Base-by-base conservation (phyloP, 208 protist genomes). In the Crithidia sp. region DNA sequence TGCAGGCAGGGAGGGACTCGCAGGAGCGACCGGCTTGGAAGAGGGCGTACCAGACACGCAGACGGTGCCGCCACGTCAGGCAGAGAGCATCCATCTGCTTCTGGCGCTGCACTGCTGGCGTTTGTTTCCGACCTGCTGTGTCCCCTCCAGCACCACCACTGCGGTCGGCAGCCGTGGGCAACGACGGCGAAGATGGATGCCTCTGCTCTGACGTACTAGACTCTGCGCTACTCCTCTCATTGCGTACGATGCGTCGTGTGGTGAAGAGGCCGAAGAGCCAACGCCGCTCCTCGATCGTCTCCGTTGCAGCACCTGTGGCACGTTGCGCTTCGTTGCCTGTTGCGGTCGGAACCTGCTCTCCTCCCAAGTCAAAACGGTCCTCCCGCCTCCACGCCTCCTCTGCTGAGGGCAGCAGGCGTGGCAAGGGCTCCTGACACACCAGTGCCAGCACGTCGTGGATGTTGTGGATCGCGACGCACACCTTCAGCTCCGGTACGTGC, bases 401-500 rank as follows among this genome's bases (percentile, higher is more conserved):
- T 36, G 67, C 67, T 7, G 83, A 83, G 10, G 76, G 77, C 44
- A 85, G 54, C 49, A 86, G 72, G 10, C 64, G 66, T 50, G 63
- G 36, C 40, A 94, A 43, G 0, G 82, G 84, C 7, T 59, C 59
- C 62, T 86, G 77, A 7, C 79, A 75, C 44, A 94, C 66, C 9
- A 94, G 55, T 41, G 81, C 74, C 65, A 94, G 49, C 16, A 94
- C 78, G 66, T 94, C 89, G 61, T 90, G 78, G 39, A 94, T 44
- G 76, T 90, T 86, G 71, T 91, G 89, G 12, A 94, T 65, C 2
- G 86, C 89, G 16, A 91, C 76, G 55, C 84, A 88, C 50, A 94
- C 82, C 47, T 86, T 87, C 64, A 94, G 79, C 45, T 85, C 71
- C 49, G 84, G 86, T 7, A 74, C 64, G 60, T 89, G 86, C 13